A percentile compares a stretch with the other conserved stretches of the same genome.
Evolutionary conservation across 345 rosid species (phyloP).

Genomic region (Citrus sp.): DNA sequence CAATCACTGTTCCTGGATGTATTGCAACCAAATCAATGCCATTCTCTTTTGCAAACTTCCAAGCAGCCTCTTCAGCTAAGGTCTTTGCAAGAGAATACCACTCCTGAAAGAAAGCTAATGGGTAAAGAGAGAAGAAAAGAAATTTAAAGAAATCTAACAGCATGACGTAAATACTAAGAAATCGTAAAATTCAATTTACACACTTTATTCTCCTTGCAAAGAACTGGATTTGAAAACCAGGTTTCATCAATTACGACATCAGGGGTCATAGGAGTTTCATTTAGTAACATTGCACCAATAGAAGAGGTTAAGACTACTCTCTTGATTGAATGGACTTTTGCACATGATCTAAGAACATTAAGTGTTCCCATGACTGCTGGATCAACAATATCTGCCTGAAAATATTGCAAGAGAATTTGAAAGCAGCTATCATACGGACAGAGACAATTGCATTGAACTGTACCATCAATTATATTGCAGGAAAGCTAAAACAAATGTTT

Average conservation of each 20-base stretch:
- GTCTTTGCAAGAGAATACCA: slow-evolving; percentile 45
- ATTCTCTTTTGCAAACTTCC: slow-evolving; percentile 37
- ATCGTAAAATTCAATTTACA: not conserved
- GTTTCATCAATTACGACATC: slow-evolving; percentile 27
- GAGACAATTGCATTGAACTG: not conserved
- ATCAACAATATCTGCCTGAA: slow-evolving; percentile 5
- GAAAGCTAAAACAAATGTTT: not conserved
- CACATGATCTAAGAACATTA: slow-evolving; percentile 16
- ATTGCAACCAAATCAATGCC: slow-evolving; percentile 39
- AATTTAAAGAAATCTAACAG: no score
- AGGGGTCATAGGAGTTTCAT: slow-evolving; percentile 13
- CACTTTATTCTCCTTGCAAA: slow-evolving; percentile 25
- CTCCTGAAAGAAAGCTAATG: slow-evolving; percentile 14
- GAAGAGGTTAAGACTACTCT: slow-evolving; percentile 18
- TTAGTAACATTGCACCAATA: not conserved
- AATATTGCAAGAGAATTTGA: not conserved
- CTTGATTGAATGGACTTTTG: slow-evolving; percentile 11
- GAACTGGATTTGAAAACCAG: slow-evolving; percentile 10
- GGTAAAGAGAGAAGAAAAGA: no score
- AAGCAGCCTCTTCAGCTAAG: slow-evolving; percentile 48
- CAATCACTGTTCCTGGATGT: slow-evolving; percentile 37
- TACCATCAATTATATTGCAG: not conserved
- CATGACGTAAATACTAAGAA: not conserved
- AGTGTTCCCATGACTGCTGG: slow-evolving; percentile 10
- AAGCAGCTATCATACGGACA: slow-evolving; percentile 11